Percentiles rank a stretch among this genome's conserved stretches.
Evolutionary conservation across 352 stramenopile genomes (phyloP).

Genomic region (Globisporangium spiculum): DNA sequence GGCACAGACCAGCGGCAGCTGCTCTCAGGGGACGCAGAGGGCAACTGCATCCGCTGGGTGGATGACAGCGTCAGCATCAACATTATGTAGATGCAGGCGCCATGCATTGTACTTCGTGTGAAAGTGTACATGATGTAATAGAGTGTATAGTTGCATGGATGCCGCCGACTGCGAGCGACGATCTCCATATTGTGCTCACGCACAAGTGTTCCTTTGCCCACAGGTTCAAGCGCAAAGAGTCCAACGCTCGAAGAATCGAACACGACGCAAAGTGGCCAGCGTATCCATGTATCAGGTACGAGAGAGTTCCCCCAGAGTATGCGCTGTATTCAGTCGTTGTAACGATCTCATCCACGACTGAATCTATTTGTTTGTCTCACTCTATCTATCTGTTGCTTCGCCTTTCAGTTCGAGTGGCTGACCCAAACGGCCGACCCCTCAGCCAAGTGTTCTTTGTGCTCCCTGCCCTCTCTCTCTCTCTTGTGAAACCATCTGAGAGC

Average conservation of each 20-base stretch:
- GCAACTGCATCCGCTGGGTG: conserved; percentile 76
- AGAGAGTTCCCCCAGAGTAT: no score
- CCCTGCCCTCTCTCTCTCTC: background rate
- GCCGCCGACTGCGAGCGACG: background rate
- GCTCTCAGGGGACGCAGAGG: conserved; percentile 61
- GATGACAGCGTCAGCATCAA: conserved; percentile 72
- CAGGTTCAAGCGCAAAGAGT: background rate
- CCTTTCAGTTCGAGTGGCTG: background rate
- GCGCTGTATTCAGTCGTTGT: no score
- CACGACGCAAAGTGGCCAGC: background rate
- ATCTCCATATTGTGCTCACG: background rate
- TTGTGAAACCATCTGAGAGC: background rate
- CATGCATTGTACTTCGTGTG: background rate
- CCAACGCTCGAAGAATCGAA: conserved; percentile 5
- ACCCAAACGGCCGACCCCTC: background rate
- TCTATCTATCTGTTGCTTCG: background rate
- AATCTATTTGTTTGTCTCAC: conserved; percentile 1
- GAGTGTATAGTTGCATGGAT: conserved; percentile 1
- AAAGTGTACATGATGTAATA: background rate
- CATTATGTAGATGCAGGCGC: conserved; percentile 33
- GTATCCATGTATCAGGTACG: background rate
- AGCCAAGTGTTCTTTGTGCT: background rate
- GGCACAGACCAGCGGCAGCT: conserved; percentile 63
- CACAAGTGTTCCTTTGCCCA: background rate
- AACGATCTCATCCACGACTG: background rate